Evolutionary conservation across 805 yeast genomes (phyloP).

Genomic region (Candida tammaniensis): DNA sequence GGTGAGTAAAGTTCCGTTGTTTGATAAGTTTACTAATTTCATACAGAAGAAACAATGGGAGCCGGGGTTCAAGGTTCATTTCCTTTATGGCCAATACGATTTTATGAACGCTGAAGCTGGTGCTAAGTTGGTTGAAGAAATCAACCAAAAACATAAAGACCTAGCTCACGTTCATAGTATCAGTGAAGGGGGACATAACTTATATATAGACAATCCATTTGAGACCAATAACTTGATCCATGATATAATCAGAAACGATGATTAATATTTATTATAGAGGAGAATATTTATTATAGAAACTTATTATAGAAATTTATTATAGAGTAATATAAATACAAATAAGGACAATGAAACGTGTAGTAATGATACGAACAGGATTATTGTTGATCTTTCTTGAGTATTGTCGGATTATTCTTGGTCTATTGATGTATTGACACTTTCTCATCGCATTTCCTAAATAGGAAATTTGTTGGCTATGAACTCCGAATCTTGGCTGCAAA

Average conservation of each 20-base stretch:
- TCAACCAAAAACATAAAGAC: slow-evolving; percentile 15
- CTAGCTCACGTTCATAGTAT: slow-evolving; percentile 21
- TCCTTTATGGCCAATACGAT: slow-evolving; percentile 68
- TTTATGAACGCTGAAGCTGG: slow-evolving; percentile 70
- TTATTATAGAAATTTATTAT: too few relatives aligned
- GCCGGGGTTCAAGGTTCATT: slow-evolving; percentile 32
- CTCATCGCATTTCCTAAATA: too few relatives aligned
- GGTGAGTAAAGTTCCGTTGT: slow-evolving; percentile 62
- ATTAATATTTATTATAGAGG: too few relatives aligned
- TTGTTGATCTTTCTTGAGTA: too few relatives aligned
- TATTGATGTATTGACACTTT: too few relatives aligned
- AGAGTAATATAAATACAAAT: too few relatives aligned
- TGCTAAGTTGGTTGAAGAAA: slow-evolving; percentile 21
- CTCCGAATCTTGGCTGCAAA: too few relatives aligned
- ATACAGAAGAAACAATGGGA: slow-evolving; percentile 4
- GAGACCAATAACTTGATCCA: slow-evolving; percentile 32
- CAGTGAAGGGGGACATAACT: slow-evolving; percentile 42
- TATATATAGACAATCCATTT: slow-evolving; percentile 45
- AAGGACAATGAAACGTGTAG: too few relatives aligned
- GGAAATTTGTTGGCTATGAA: too few relatives aligned
- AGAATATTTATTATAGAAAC: too few relatives aligned
- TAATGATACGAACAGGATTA: too few relatives aligned
- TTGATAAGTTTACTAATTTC: slow-evolving; percentile 49
- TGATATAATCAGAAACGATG: slow-evolving; percentile 14
- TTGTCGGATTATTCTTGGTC: too few relatives aligned